Conservation (phyloP, 2,329 filamentous ascomycete genomes). For the Pyrenophora tritici-repentis region DNA sequence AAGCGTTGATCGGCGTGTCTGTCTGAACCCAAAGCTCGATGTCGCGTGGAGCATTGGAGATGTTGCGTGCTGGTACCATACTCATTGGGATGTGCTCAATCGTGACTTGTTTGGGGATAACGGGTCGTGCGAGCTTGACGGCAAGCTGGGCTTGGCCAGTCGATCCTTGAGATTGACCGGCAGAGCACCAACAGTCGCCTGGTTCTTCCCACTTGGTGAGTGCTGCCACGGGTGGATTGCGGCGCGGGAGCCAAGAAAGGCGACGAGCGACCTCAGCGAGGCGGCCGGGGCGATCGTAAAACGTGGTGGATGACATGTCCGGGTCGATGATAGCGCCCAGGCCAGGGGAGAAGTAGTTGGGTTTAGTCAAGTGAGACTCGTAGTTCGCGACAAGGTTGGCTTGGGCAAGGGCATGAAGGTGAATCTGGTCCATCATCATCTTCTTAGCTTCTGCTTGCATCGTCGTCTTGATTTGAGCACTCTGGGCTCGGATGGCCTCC, state of each 20-base stretch:
- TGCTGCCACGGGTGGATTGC: slow-evolving; percentile 58
- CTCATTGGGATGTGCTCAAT: slow-evolving; percentile 53
- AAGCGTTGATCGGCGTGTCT: slow-evolving; percentile 26
- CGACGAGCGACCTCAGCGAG: slow-evolving; percentile 8
- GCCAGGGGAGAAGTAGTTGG: slow-evolving; percentile 75
- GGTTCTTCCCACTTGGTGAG: slow-evolving; percentile 74
- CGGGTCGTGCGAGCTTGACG: slow-evolving; percentile 52
- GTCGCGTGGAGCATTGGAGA: slow-evolving; percentile 48
- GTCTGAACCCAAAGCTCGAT: slow-evolving; percentile 54
- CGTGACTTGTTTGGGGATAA: slow-evolving; percentile 50
- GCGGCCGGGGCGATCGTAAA: slow-evolving; percentile 20
- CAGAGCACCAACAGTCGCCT: slow-evolving; percentile 86
- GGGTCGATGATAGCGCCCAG: slow-evolving; percentile 70
- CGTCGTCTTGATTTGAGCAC: slow-evolving; percentile 22
- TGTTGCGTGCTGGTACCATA: slow-evolving; percentile 45
- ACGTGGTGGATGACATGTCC: slow-evolving; percentile 61
- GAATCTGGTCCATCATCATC: slow-evolving; percentile 39
- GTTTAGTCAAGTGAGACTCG: slow-evolving; percentile 42
- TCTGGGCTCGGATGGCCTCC: slow-evolving; percentile 23
- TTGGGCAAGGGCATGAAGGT: slow-evolving; percentile 38
- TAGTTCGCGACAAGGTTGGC: slow-evolving; percentile 40
- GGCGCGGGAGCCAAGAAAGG: slow-evolving; percentile 25
- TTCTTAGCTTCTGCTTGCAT: slow-evolving; percentile 34
- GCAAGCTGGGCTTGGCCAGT: slow-evolving; percentile 67
- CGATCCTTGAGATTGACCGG: slow-evolving; percentile 48